Base-by-base conservation (phyloP, 306 rosid genomes). In the Trichosanthes truncata region DNA sequence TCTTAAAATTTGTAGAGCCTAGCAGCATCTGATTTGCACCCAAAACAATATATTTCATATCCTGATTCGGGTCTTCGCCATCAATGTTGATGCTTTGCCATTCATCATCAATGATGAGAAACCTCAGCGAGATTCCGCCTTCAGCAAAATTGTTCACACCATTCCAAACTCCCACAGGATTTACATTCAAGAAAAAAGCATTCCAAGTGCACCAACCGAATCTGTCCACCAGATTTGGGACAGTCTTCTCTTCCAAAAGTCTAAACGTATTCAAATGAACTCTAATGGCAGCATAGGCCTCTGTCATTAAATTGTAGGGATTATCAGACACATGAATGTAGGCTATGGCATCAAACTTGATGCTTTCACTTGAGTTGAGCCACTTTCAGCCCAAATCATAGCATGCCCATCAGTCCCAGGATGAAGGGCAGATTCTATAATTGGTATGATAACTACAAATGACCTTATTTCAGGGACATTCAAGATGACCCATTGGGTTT, bases 201-300 rank as follows among this genome's bases (percentile, higher is more conserved):
- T 92, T 94, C 97, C 98, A 94, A 31, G 97, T 94, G 87, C 96
- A 94, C 98, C 98, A 94, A 41, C 98, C 97, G 17, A 94, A 94
- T 59, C 90, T 94, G 79, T 90, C 90, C 33, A 84, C 84, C 3
- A 92, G 23, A 40, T 67, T 84, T 20, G 94, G 93, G 7, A 81
- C 36, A 1, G 73, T 78, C 84, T 94, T 94, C 87, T 94, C 98
- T 82, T 92, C 98, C 79, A 92, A 88, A 14, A 94, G 89, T 83
- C 74, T 89, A 41, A 94, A 90, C 9, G 91, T 83, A 23, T 87
- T 81, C 59, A 90, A 89, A 77, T 92, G 91, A 48, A 92, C 86
- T 83, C 98, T 94, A 13, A 92, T 33, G 51, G 91, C 89, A 85
- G 87, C 59, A 52, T 85, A 92, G n/a, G 98, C 93, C 78, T 92